These are phyloP conservation scores for Fraxinus excelsior DNA, from an alignment of 257 asterid species.

Conservation along the genomic window DNA sequence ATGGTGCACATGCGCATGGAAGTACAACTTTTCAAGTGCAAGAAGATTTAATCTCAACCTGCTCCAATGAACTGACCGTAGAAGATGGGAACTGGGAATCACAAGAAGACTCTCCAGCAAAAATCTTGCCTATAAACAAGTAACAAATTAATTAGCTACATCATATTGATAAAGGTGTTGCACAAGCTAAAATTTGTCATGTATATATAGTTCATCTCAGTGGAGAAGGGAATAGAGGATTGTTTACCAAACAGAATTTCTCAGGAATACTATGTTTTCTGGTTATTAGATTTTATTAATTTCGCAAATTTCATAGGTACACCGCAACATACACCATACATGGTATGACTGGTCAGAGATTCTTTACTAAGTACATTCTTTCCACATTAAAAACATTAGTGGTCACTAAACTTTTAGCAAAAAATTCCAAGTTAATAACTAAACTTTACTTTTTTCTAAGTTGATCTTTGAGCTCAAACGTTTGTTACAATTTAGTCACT, in stretches of 20 bases:
- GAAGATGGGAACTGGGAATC: conserved; percentile 48
- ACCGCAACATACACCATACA: too few relatives aligned
- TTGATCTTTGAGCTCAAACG: background rate
- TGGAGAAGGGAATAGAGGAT: background rate
- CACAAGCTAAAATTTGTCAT: background rate
- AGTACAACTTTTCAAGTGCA: background rate
- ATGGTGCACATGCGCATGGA: background rate
- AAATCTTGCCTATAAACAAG: conserved; percentile 61
- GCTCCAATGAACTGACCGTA: conserved; percentile 43
- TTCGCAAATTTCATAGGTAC: too few relatives aligned
- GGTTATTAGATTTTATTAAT: background rate
- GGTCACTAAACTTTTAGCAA: background rate
- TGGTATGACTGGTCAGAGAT: background rate
- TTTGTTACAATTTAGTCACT: background rate
- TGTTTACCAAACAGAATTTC: background rate
- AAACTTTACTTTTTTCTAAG: background rate
- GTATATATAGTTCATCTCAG: background rate
- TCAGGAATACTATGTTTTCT: background rate
- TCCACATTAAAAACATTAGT: background rate
- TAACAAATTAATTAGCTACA: conserved; percentile 22
- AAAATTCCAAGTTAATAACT: background rate
- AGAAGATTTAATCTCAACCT: conserved; percentile 38
- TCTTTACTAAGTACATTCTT: background rate
- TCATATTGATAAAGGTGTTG: conserved; percentile 16
- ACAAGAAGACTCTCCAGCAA: conserved; percentile 50